Base-by-base conservation (phyloP, 306 rosid species). In the Cucumis cinereus region DNA sequence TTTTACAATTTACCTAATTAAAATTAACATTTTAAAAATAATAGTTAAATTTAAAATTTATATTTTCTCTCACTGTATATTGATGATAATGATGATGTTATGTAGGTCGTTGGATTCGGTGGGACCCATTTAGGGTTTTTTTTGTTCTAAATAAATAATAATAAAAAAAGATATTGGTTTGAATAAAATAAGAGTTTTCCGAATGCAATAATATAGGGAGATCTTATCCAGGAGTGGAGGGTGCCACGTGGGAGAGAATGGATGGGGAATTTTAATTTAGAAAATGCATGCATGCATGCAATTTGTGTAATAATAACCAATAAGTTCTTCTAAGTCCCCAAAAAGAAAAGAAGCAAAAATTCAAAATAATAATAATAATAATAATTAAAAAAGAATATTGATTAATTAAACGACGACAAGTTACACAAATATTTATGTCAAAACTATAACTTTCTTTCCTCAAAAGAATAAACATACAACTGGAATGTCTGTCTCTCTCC, bases 401-500 rank as follows among this genome's bases (percentile, higher is more conserved):
- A 40, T 59, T 59, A 58, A 58, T 24, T 59, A 28, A 59, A 59
- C 66, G 9, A 59, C 66, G 40, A 59, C 66, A 26, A 59, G 9
- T 45, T 24, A 67, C 73, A n/a, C 54, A 41, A 40, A 38, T 41
- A 35, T 63, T 63, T 19, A 63, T 61, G 50, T 66, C 70, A 54
- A 54, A 78, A 8, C 69, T 74, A 59, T 59, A 59, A 59, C n/a
- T 30, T 77, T 69, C 85, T 74, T 83, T 84, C 94, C 97, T 91
- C 98, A 91, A 94, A 94, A 94, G 98, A 90, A 91, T 81, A 96
- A 78, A 90, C 87, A 85, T 82, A 87, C 96, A 91, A 86, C 97
- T 89, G 93, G 95, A 91, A 91, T 93, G 97, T 94, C 85, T 90
- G 93, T 89, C 93, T 40, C 45, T 40, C 47, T 8, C 47, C 82